Percentiles rank a stretch among this genome's conserved stretches.
phyloP scores from a whole-genome alignment of 208 protist species.

The Novymonas esmeraldas region DNA sequence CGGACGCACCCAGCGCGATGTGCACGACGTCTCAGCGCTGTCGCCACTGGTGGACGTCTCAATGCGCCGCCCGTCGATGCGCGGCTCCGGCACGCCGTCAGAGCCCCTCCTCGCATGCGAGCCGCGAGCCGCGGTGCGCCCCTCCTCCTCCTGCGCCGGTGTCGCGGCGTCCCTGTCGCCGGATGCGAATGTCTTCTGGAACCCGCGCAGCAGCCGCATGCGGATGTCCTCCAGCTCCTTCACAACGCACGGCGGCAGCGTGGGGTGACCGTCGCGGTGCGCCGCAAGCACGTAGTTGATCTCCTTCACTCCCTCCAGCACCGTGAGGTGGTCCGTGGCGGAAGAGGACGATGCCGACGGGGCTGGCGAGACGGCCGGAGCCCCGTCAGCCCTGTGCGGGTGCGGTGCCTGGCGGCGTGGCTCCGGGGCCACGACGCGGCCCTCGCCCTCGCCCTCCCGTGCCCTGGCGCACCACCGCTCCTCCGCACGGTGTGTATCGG shows the following conservation, averaged over 20 bases:
- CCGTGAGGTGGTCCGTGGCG: constrained; percentile 5
- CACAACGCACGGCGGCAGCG: constrained; percentile 29
- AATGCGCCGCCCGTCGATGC: neutral
- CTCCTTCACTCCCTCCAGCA: constrained; percentile 35
- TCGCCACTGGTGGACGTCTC: no score
- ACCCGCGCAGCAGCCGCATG: constrained; percentile 8
- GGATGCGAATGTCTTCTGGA: constrained; percentile 4
- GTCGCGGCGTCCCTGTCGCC: neutral
- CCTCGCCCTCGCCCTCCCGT: neutral
- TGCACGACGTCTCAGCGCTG: no score
- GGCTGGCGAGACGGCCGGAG: neutral
- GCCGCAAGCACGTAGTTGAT: constrained; percentile 47
- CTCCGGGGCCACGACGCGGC: neutral
- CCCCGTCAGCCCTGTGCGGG: neutral
- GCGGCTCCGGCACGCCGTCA: no score
- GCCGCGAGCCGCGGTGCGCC: neutral
- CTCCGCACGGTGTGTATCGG: neutral
- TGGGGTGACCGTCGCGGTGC: constrained; percentile 20
- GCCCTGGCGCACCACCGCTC: neutral
- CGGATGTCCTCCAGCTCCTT: constrained; percentile 59
- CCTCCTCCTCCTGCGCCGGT: neutral
- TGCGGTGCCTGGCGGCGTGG: constrained; percentile 15
- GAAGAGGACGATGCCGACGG: neutral
- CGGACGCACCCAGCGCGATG: constrained; percentile 1
- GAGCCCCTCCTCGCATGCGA: no score